Evolutionary conservation across 2,329 filamentous ascomycete genomes (phyloP).

Genomic region (Fusarium torulosum): DNA sequence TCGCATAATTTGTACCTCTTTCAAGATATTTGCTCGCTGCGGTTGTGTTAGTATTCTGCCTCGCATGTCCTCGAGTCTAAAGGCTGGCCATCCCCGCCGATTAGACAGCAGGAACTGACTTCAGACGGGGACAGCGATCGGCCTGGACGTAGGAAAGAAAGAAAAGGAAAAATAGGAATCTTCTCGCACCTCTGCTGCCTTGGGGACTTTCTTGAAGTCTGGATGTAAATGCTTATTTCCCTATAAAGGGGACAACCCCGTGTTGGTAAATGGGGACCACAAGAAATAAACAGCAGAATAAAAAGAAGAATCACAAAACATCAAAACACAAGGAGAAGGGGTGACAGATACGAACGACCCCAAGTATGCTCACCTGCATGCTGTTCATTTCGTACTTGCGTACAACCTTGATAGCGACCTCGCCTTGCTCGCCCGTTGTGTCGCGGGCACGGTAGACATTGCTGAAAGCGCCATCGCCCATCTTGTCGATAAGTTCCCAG

Average conservation of each 20-base stretch:
- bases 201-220: conserved; percentile 94
- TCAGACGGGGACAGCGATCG: conserved; percentile 40
- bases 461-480: conserved; percentile 99
- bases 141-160: conserved; percentile 16
- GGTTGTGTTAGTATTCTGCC: conserved; percentile 47
- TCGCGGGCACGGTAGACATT: conserved; percentile 96
- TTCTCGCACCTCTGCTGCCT: conserved; percentile 94
- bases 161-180: conserved; percentile 53
- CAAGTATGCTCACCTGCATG: conserved; percentile 83
- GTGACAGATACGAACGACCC: conserved; percentile 43
- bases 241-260: conserved; percentile 67
- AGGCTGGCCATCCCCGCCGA: conserved; percentile 37
- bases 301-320: conserved; percentile 15
- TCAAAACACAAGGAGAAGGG: conserved; percentile 42
- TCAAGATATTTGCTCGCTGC: conserved; percentile 97
- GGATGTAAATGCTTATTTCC: conserved; percentile 93
- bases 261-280: conserved; percentile 65
- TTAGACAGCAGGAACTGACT: conserved; percentile 41
- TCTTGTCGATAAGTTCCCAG: conserved; percentile 92
- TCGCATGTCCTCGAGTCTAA: conserved; percentile 28
- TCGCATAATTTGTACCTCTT: conserved; percentile 99
- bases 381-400: conserved; percentile 99
- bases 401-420: conserved; percentile 98
- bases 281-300: conserved; percentile 25
- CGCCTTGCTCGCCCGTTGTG: conserved; percentile 73